These are phyloP conservation scores for Poronia punctata DNA, from an alignment of 495 filamentous ascomycete species.

Conservation along the genomic window DNA sequence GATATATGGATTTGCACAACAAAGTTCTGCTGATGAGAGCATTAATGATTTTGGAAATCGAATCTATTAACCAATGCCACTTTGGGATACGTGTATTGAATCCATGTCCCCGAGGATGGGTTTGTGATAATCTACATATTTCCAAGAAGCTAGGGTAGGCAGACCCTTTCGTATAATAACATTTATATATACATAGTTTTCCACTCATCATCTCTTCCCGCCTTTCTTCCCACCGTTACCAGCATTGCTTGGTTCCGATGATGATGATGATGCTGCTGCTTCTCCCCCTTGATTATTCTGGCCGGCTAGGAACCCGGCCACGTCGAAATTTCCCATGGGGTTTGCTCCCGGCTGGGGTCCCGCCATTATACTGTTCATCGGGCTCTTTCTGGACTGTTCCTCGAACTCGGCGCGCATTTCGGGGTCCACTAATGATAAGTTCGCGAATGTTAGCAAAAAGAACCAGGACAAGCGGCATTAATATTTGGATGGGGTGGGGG, in stretches of 20 bases:
- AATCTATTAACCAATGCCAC: too few species aligned
- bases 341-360: conserved; percentile 36
- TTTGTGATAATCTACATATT: too few species aligned
- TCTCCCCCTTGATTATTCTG: conserved; percentile 28
- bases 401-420: conserved; percentile 91
- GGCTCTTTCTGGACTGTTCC: conserved; percentile 71
- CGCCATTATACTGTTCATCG: conserved; percentile 47
- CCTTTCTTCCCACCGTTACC: conserved; percentile 21
- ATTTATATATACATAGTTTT: too few species aligned
- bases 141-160: too few species aligned
- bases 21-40: too few species aligned
- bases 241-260: conserved; percentile 19
- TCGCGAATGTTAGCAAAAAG: not conserved
- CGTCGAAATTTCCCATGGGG: conserved; percentile 68
- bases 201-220: conserved; percentile 32
- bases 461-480: not conserved
- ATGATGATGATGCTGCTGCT: too few species aligned
- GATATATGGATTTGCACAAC: too few species aligned
- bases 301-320: conserved; percentile 76
- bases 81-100: too few species aligned
- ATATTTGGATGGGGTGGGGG: not conserved
- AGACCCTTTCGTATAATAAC: too few species aligned
- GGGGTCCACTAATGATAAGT: conserved; percentile 68
- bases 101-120: too few species aligned
- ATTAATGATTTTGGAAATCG: too few species aligned